Conservation (phyloP, 208 protist genomes). For the Crithidia sp. region DNA sequence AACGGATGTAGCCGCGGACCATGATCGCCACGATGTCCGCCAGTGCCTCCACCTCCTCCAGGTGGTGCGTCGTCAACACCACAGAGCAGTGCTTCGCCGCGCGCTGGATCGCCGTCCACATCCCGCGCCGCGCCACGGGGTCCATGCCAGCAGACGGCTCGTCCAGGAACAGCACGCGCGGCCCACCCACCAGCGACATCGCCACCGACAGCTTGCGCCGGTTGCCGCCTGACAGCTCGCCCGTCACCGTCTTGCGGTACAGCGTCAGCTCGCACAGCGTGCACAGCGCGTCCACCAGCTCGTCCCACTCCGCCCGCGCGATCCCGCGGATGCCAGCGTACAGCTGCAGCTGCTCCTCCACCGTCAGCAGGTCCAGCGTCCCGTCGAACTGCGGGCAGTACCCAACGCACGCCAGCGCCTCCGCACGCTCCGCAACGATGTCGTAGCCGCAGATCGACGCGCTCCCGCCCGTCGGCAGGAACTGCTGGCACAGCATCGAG, state of each 20-base stretch:
- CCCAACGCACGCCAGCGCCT: slow-evolving; percentile 61
- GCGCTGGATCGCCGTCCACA: slow-evolving; percentile 77
- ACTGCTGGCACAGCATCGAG: slow-evolving; percentile 77
- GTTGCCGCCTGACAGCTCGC: slow-evolving; percentile 56
- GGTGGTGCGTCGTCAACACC: not conserved
- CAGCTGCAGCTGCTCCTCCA: slow-evolving; percentile 86
- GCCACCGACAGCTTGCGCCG: slow-evolving; percentile 67
- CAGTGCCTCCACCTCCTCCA: not conserved
- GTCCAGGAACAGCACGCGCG: slow-evolving; percentile 69
- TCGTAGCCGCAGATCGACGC: slow-evolving; percentile 56
- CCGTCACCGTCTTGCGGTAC: slow-evolving; percentile 29
- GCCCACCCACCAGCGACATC: slow-evolving; percentile 61
- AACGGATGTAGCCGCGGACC: slow-evolving; percentile 76
- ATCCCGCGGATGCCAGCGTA: slow-evolving; percentile 47
- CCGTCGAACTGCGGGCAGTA: slow-evolving; percentile 97
- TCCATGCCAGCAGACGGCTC: slow-evolving; percentile 84
- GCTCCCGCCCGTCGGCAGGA: slow-evolving; percentile 72
- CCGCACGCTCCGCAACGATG: slow-evolving; percentile 50
- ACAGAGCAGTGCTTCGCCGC: slow-evolving; percentile 20
- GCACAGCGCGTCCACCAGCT: slow-evolving; percentile 44
- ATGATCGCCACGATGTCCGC: slow-evolving; percentile 84
- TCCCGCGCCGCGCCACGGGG: slow-evolving; percentile 45
- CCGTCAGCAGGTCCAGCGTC: slow-evolving; percentile 88
- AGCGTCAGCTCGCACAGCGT: slow-evolving; percentile 85
- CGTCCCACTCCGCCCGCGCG: slow-evolving; percentile 53